These are phyloP conservation scores for Mortierella sp. DNA, from an alignment of 371 early-diverging fungal genomes.

Conservation along the genomic window DNA sequence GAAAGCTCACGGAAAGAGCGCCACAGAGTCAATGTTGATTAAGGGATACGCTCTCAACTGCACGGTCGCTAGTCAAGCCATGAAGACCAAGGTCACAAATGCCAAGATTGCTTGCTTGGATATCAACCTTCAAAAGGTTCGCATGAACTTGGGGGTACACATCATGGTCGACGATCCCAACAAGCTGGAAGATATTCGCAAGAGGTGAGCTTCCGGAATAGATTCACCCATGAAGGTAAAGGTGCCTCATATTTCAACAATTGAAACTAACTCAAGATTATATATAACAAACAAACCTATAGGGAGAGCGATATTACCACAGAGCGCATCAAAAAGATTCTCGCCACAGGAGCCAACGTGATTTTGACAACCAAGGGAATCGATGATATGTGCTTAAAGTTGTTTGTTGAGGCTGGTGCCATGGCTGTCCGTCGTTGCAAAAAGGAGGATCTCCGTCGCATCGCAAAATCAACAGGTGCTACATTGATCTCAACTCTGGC, in stretches of 20 bases:
- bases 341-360: conserved; percentile 98
- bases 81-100: conserved; percentile 89
- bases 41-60: conserved; percentile 99
- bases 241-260: neutral
- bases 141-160: conserved; percentile 98
- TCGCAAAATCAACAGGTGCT: conserved; percentile 97
- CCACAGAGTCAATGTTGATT: conserved; percentile 92
- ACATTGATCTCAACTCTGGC: conserved; percentile 97
- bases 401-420: conserved; percentile 96
- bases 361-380: conserved; percentile 99
- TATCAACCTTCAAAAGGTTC: conserved; percentile 99
- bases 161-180: conserved; percentile 99
- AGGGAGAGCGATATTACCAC: conserved; percentile 97
- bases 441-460: conserved; percentile 98
- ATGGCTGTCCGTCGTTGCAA: conserved; percentile 97
- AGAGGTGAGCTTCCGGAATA: conserved; percentile 67
- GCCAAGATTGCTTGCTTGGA: conserved; percentile 99
- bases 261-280: neutral
- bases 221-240: neutral
- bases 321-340: conserved; percentile 96
- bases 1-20: conserved; percentile 98
- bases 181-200: conserved; percentile 98
- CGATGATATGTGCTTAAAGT: conserved; percentile 98
- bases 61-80: conserved; percentile 97
- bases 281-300: conserved; percentile 5